Percentiles rank a stretch among this genome's conserved stretches.
phyloP scores from a whole-genome alignment of 2,329 filamentous ascomycete species.

The Hortaea werneckii region DNA sequence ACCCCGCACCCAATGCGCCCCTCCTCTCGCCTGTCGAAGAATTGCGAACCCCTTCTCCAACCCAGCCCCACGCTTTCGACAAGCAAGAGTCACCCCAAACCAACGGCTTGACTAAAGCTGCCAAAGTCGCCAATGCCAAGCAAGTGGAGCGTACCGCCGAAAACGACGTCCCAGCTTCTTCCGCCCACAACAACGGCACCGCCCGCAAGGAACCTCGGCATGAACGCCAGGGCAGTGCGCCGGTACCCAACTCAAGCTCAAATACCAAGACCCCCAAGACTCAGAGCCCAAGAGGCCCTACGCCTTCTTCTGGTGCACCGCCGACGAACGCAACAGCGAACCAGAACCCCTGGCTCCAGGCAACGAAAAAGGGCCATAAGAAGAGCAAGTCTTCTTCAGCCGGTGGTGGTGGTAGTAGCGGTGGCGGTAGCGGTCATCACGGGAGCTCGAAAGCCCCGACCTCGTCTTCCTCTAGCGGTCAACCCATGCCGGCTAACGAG shows the following conservation, averaged over 20 bases:
- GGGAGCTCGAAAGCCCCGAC: background rate
- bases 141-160: slow-evolving; percentile 11
- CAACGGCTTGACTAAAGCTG: slow-evolving; percentile 18
- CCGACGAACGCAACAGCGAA: background rate
- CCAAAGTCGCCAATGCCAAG: slow-evolving; percentile 21
- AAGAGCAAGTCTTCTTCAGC: slow-evolving; percentile 18
- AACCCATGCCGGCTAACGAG: slow-evolving; percentile 30
- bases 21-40: slow-evolving; percentile 65
- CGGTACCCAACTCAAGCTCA: slow-evolving; percentile 6
- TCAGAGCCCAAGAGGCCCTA: too few species aligned
- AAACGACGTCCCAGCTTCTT: slow-evolving; percentile 7
- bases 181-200: background rate
- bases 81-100: slow-evolving; percentile 13
- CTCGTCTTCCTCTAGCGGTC: slow-evolving; percentile 16
- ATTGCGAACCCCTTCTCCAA: slow-evolving; percentile 60
- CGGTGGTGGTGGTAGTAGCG: background rate
- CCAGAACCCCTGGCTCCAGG: slow-evolving; percentile 12
- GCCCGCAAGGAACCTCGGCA: slow-evolving; percentile 5
- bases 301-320: background rate
- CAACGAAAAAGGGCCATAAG: slow-evolving; percentile 17
- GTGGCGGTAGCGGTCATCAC: too few species aligned
- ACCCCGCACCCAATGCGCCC: slow-evolving; percentile 19
- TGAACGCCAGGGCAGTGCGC: slow-evolving; percentile 17
- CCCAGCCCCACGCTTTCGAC: slow-evolving; percentile 46
- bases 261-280: slow-evolving; percentile 4